These are phyloP conservation scores for Saccharomyces hybrid DNA, from an alignment of 1,139 yeast species.

Conservation along the genomic window DNA sequence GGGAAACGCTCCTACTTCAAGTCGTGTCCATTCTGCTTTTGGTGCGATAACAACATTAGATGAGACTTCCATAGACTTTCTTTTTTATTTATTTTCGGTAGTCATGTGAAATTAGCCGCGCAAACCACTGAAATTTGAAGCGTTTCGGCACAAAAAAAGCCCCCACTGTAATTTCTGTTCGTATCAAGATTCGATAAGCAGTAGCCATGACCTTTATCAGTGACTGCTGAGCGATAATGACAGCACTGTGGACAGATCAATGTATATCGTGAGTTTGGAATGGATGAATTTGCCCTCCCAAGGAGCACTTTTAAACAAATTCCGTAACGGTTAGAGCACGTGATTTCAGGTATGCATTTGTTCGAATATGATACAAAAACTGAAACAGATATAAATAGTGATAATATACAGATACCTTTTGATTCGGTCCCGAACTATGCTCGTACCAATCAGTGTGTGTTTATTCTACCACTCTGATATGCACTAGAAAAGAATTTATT, in stretches of 20 bases:
- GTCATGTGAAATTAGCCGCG: neutral
- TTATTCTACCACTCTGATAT: neutral
- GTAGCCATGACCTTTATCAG: neutral
- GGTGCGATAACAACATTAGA: neutral
- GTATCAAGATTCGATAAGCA: neutral
- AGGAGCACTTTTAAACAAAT: neutral
- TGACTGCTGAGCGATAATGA: neutral
- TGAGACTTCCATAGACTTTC: neutral
- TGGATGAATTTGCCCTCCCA: neutral
- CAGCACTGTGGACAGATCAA: neutral
- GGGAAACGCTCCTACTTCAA: neutral
- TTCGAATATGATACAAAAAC: neutral
- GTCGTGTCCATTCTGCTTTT: neutral
- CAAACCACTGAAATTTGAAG: neutral
- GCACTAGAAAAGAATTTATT: neutral
- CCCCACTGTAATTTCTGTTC: neutral
- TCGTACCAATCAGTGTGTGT: neutral
- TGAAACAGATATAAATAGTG: neutral
- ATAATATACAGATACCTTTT: neutral
- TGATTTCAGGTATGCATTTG: neutral
- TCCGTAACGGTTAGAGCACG: neutral
- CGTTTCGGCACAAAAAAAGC: neutral
- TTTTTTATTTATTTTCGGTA: neutral
- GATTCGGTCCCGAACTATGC: neutral
- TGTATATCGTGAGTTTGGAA: neutral